phyloP scores from a whole-genome alignment of 306 rosid genomes.

The Dryas octopetala region DNA sequence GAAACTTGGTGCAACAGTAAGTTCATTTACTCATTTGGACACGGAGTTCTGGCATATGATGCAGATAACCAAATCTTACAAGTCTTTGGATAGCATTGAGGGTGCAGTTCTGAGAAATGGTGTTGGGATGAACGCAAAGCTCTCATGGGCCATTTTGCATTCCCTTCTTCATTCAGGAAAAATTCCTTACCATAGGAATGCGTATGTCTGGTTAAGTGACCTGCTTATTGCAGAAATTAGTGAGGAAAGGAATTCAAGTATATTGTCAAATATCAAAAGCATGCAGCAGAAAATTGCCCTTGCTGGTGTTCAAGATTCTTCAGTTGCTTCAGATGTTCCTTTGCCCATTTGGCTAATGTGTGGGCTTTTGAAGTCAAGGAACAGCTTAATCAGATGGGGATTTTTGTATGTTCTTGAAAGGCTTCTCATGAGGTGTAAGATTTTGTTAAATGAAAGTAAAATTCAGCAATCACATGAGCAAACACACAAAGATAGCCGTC shows the following conservation, averaged over 20 bases:
- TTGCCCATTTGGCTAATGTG: conserved; percentile 78
- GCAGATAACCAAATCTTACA: conserved; percentile 75
- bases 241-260: conserved; percentile 56
- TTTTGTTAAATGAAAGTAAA: conserved; percentile 88
- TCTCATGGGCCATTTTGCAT: conserved; percentile 87
- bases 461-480: conserved; percentile 47
- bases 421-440: conserved; percentile 91
- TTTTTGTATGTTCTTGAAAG: conserved; percentile 90
- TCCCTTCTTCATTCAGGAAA: conserved; percentile 95
- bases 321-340: conserved; percentile 68
- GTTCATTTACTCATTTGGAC: conserved; percentile 91
- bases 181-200: conserved; percentile 79
- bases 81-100: conserved; percentile 69
- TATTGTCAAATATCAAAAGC: conserved; percentile 72
- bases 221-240: conserved; percentile 90
- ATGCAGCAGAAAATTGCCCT: conserved; percentile 67
- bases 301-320: conserved; percentile 71
- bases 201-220: conserved; percentile 91
- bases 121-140: conserved; percentile 63
- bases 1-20: conserved; percentile 71
- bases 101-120: conserved; percentile 55
- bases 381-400: conserved; percentile 84
- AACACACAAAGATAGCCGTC: conserved; percentile 60
- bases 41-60: conserved; percentile 78
- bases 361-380: conserved; percentile 88